Evolutionary conservation across 2,329 filamentous ascomycete genomes (phyloP).

Genomic region (Huntiella moniliformis): DNA sequence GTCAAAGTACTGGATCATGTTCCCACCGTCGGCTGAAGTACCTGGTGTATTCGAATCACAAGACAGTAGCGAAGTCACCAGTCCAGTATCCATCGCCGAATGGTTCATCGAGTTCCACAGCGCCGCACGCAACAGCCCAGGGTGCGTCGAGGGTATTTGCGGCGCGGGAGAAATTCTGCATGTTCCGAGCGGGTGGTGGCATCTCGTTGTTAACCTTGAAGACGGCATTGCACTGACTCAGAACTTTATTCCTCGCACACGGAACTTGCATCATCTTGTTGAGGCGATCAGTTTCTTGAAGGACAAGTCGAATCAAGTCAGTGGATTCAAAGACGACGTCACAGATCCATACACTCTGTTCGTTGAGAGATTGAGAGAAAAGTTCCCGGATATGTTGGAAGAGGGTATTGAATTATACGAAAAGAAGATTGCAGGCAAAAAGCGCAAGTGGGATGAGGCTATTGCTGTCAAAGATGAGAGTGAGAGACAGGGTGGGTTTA

Average conservation of each 20-base stretch:
- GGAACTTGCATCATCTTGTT: slow-evolving; percentile 36
- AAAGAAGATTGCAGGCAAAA: slow-evolving; percentile 41
- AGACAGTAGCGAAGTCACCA: slow-evolving; percentile 85
- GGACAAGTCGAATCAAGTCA: slow-evolving; percentile 70
- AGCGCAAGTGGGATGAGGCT: slow-evolving; percentile 73
- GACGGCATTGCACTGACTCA: slow-evolving; percentile 78
- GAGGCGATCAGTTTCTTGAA: slow-evolving; percentile 64
- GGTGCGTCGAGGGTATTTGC: slow-evolving; percentile 76
- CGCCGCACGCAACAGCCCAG: slow-evolving; percentile 55
- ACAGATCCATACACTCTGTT: slow-evolving; percentile 59
- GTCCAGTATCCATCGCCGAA: slow-evolving; percentile 87
- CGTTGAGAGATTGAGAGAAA: slow-evolving; percentile 42
- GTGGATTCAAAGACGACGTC: slow-evolving; percentile 60
- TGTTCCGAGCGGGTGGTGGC: slow-evolving; percentile 92
- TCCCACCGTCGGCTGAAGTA: slow-evolving; percentile 58
- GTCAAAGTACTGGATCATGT: slow-evolving; percentile 98
- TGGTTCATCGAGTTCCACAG: slow-evolving; percentile 83
- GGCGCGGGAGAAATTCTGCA: slow-evolving; percentile 69
- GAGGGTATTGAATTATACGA: slow-evolving; percentile 47
- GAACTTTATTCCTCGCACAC: slow-evolving; percentile 68
- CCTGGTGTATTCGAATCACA: slow-evolving; percentile 80
- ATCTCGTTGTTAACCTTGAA: slow-evolving; percentile 80
- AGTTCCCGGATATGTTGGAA: slow-evolving; percentile 48
- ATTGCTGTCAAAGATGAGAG: slow-evolving; percentile 27
- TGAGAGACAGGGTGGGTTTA: slow-evolving; percentile 22